A percentile compares a stretch with the other conserved stretches of the same genome.
Evolutionary conservation across 1,139 yeast genomes (phyloP).

Genomic region (Spencermartinsiella ligniputridi): DNA sequence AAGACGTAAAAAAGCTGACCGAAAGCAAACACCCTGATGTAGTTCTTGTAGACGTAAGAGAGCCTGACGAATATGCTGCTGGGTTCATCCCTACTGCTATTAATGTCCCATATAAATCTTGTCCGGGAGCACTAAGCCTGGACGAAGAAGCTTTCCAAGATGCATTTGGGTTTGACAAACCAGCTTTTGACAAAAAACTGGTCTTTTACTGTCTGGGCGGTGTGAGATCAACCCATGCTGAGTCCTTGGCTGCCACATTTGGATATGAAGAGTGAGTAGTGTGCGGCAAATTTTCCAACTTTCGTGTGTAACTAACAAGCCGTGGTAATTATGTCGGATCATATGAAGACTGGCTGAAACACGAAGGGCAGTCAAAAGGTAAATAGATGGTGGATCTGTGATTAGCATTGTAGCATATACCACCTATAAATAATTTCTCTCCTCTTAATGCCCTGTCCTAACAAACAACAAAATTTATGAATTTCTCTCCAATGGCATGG

Average conservation of each 20-base stretch:
- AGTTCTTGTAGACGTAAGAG: conserved; percentile 83
- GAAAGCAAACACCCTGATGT: conserved; percentile 37
- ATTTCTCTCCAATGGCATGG: conserved; percentile 45
- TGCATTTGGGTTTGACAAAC: conserved; percentile 80
- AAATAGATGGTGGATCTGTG: neutral
- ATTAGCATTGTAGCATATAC: neutral
- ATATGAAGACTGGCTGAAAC: conserved; percentile 75
- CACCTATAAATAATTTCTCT: too few relatives aligned
- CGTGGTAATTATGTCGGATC: conserved; percentile 62
- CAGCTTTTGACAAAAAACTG: conserved; percentile 62
- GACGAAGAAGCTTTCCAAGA: conserved; percentile 74
- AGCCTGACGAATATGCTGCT: conserved; percentile 69
- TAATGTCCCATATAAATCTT: conserved; percentile 83
- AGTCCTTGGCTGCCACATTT: conserved; percentile 82
- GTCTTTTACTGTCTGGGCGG: conserved; percentile 93
- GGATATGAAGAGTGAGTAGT: conserved; percentile 59
- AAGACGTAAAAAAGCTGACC: conserved; percentile 50
- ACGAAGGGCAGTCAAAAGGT: conserved; percentile 29
- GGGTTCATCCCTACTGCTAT: conserved; percentile 80
- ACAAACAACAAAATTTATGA: too few relatives aligned
- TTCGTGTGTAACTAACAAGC: conserved; percentile 31
- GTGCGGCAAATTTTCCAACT: neutral
- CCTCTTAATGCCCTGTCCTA: too few relatives aligned
- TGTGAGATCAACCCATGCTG: conserved; percentile 85
- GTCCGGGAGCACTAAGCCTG: conserved; percentile 91